These are phyloP conservation scores for Fusarium drepaniforme DNA, from an alignment of 2,329 filamentous ascomycete species.

Conservation along the genomic window DNA sequence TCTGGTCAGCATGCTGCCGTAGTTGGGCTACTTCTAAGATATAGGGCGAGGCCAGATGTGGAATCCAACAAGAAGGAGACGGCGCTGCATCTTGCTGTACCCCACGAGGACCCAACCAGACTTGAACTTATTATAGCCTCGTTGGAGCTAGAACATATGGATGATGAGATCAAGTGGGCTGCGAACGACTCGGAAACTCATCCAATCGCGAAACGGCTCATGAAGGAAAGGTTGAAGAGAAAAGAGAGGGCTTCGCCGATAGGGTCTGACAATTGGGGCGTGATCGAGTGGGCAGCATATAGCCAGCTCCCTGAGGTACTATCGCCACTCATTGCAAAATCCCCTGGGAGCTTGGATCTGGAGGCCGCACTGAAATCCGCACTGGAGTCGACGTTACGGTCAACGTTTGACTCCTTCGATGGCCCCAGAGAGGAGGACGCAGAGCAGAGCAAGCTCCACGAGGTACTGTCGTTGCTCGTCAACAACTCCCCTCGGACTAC, in stretches of 20 bases:
- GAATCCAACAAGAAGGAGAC: background rate
- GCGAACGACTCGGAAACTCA: background rate
- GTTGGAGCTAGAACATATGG: background rate
- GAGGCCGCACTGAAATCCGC: background rate
- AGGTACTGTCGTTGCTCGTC: background rate
- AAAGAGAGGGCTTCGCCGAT: background rate
- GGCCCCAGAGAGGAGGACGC: background rate
- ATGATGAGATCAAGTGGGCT: background rate
- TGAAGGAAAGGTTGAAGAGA: background rate
- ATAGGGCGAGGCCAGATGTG: background rate
- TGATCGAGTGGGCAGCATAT: background rate
- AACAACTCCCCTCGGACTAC: background rate
- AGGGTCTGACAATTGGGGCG: background rate
- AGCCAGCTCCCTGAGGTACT: background rate
- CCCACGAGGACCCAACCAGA: background rate
- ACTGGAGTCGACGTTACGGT: background rate
- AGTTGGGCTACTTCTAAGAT: background rate
- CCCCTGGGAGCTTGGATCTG: background rate
- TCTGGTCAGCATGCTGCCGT: background rate
- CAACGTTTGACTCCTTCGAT: background rate
- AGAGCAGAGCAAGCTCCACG: background rate
- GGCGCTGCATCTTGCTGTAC: background rate
- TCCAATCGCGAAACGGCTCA: background rate
- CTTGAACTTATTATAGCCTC: background rate
- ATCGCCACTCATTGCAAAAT: background rate